A percentile compares a stretch with the other conserved stretches of the same genome.
These are phyloP conservation scores for Favolaschia claudopus DNA, from an alignment of 768 basidiomycete species.

Conservation along the genomic window DNA sequence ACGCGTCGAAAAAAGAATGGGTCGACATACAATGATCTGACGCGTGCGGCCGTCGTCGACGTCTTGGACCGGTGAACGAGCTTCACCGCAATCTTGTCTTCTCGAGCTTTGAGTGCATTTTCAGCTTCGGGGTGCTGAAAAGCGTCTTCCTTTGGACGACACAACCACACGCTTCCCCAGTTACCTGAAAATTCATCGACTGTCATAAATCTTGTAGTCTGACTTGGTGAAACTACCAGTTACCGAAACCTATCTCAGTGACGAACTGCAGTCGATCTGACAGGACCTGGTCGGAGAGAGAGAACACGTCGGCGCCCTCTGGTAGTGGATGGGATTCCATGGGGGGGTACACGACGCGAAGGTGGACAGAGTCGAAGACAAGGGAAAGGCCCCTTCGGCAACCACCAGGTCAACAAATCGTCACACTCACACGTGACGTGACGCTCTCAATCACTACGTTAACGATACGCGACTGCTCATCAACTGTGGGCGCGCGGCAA, in stretches of 20 bases:
- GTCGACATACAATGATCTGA: constrained; percentile 78
- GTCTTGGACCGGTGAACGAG: constrained; percentile 90
- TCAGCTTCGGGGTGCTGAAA: constrained; percentile 42
- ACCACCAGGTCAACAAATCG: no score
- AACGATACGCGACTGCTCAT: no score
- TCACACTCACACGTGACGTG: no score
- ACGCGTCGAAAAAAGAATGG: neutral
- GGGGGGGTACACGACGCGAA: no score
- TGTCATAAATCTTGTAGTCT: constrained; percentile 1
- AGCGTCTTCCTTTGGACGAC: constrained; percentile 61
- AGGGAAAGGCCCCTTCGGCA: no score
- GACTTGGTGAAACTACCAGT: constrained; percentile 19
- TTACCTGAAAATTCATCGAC: constrained; percentile 67
- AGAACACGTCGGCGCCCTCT: constrained; percentile 70
- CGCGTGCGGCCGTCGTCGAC: constrained; percentile 86
- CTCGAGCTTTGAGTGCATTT: constrained; percentile 46
- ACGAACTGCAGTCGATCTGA: constrained; percentile 77
- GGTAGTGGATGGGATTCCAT: constrained; percentile 49
- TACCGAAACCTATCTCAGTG: constrained; percentile 62
- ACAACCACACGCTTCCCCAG: constrained; percentile 93
- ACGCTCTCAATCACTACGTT: no score
- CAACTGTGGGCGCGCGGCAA: no score
- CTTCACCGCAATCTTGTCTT: constrained; percentile 85
- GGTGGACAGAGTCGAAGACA: no score
- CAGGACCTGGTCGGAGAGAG: constrained; percentile 75